Evolutionary conservation across 345 rosid genomes (phyloP).

Genomic region (Durio zibethinus): DNA sequence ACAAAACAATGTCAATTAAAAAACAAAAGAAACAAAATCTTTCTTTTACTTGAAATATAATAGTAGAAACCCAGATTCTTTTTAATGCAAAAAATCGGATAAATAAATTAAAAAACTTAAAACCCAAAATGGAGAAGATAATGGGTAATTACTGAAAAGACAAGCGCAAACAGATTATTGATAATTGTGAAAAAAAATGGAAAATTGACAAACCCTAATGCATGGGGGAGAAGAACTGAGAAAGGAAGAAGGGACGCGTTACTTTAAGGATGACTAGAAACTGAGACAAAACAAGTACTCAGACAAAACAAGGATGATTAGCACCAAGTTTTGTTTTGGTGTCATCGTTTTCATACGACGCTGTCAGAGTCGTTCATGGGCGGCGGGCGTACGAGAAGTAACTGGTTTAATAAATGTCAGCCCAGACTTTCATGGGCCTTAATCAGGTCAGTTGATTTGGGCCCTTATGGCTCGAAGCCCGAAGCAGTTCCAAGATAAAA

Average conservation of each 20-base stretch:
- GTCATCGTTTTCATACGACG: neutral
- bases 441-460: neutral
- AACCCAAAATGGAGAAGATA: neutral
- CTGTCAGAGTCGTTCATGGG: neutral
- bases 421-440: neutral
- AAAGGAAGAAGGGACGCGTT: neutral
- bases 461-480: neutral
- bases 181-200: neutral
- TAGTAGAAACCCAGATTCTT: neutral
- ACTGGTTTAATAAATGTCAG: neutral
- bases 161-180: neutral
- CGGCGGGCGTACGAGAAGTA: neutral
- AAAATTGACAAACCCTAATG: slow-evolving; percentile 8
- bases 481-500: neutral
- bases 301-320: neutral
- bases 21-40: neutral
- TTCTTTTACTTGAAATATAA: neutral
- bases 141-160: neutral
- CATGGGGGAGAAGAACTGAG: neutral
- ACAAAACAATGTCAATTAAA: neutral
- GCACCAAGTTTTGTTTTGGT: neutral
- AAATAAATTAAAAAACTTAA: neutral
- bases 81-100: neutral
- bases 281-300: neutral
- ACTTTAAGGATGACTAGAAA: neutral